Percentiles rank a stretch among this genome's conserved stretches.
phyloP scores from a whole-genome alignment of 2,329 filamentous ascomycete genomes.

The Chaetothyriales sp. region DNA sequence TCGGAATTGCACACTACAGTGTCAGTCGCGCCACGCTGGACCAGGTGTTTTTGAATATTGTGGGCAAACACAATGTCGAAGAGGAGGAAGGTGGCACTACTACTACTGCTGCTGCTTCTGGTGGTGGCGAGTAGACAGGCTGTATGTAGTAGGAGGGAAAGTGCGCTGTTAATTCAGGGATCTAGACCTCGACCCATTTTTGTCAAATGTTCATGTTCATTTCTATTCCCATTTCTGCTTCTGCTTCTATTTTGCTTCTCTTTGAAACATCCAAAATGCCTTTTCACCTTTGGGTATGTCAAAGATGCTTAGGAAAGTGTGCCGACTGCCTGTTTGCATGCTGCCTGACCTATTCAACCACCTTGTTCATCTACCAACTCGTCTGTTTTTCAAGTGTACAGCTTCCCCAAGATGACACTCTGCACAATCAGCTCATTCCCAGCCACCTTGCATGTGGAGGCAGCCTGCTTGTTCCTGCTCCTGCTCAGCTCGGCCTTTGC shows the following conservation, averaged over 20 bases:
- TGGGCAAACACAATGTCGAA: constrained; percentile 62
- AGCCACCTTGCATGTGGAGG: constrained; percentile 40
- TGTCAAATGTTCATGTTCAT: no score
- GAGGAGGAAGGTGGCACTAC: constrained; percentile 42
- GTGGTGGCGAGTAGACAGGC: no score
- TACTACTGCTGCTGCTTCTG: not conserved
- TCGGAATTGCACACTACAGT: constrained; percentile 75
- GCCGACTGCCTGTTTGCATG: not conserved
- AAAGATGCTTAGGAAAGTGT: no score
- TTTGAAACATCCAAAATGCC: no score
- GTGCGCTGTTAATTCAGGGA: no score
- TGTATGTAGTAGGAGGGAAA: no score
- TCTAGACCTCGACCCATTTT: no score
- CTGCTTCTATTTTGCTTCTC: no score
- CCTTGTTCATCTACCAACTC: not conserved
- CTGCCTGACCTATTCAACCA: not conserved
- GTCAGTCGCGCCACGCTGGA: constrained; percentile 79
- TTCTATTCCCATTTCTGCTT: no score
- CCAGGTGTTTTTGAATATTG: constrained; percentile 79
- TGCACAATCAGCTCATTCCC: constrained; percentile 82
- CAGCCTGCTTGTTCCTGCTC: constrained; percentile 10
- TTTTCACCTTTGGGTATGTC: no score
- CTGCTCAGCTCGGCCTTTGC: constrained; percentile 32
- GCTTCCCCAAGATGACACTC: constrained; percentile 71
- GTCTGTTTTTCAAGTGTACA: constrained; percentile 34